These are phyloP conservation scores for Cladosporium austrohemisphaericum DNA, from an alignment of 2,329 filamentous ascomycete species.

Conservation along the genomic window DNA sequence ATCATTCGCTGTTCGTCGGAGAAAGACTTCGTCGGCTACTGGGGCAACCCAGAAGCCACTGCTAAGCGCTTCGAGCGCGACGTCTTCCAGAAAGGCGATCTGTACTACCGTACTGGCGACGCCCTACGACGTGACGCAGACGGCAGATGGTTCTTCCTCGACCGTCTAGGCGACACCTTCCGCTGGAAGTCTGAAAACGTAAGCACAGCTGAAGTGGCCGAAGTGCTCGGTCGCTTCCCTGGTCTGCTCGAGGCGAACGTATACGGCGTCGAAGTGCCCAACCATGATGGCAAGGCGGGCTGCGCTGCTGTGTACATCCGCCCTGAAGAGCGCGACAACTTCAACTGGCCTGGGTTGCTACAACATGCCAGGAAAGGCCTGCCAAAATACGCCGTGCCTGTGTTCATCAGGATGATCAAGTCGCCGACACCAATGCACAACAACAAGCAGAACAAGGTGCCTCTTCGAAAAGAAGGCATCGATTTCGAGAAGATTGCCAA, in stretches of 20 bases:
- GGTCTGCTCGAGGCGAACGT: constrained; percentile 47
- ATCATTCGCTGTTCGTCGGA: constrained; percentile 59
- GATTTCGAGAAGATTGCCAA: constrained; percentile 69
- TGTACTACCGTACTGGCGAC: constrained; percentile 48
- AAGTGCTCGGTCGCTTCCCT: constrained; percentile 43
- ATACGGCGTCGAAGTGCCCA: constrained; percentile 47
- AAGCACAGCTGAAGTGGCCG: constrained; percentile 45
- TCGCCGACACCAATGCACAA: constrained; percentile 62
- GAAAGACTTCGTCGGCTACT: constrained; percentile 65
- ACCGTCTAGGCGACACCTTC: constrained; percentile 48
- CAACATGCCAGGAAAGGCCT: constrained; percentile 56
- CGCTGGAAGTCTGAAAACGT: constrained; percentile 51
- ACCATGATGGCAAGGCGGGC: constrained; percentile 50
- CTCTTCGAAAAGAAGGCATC: constrained; percentile 84
- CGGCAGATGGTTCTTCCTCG: constrained; percentile 48
- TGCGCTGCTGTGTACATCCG: constrained; percentile 58
- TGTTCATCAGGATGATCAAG: constrained; percentile 64
- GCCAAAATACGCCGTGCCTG: constrained; percentile 70
- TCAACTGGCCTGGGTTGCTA: constrained; percentile 60
- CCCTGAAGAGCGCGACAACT: constrained; percentile 44
- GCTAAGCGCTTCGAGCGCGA: constrained; percentile 50
- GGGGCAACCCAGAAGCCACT: constrained; percentile 63
- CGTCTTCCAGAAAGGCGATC: constrained; percentile 46
- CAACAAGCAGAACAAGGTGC: constrained; percentile 84
- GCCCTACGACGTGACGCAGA: constrained; percentile 42